These are phyloP conservation scores for Brassica cretica DNA, from an alignment of 345 rosid species.

Conservation along the genomic window DNA sequence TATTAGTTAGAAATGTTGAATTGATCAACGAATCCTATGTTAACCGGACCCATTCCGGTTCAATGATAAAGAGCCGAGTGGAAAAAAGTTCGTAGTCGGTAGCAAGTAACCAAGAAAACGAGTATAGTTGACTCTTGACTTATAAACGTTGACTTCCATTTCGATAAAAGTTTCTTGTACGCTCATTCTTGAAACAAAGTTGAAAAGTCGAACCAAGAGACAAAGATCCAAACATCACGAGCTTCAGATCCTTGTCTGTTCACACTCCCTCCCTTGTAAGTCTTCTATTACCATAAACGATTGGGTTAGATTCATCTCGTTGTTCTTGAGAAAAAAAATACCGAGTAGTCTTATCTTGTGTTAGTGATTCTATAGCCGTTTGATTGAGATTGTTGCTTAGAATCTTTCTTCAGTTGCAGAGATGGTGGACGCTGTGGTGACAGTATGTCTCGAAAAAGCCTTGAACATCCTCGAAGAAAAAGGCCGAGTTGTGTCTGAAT, in stretches of 20 bases:
- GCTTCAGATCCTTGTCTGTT: slow-evolving; percentile 18
- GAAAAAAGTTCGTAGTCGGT: slow-evolving; percentile 18
- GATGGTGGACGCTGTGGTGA: slow-evolving; percentile 43
- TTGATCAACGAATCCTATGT: neutral
- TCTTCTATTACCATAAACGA: slow-evolving; percentile 8
- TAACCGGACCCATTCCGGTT: neutral
- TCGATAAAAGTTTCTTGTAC: neutral
- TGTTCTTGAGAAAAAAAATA: neutral
- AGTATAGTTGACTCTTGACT: slow-evolving; percentile 32
- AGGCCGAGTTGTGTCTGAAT: slow-evolving; percentile 34
- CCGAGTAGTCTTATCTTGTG: neutral
- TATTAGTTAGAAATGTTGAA: slow-evolving; percentile 1
- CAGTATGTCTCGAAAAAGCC: slow-evolving; percentile 33
- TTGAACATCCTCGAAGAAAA: slow-evolving; percentile 35
- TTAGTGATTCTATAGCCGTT: neutral
- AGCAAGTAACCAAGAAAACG: slow-evolving; percentile 25
- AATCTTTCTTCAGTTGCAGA: slow-evolving; percentile 7
- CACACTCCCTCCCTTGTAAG: slow-evolving; percentile 28
- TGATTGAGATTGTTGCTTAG: neutral
- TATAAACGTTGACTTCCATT: slow-evolving; percentile 19
- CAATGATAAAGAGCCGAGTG: neutral
- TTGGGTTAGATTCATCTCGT: neutral
- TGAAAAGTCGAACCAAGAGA: neutral
- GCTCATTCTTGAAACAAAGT: slow-evolving; percentile 7
- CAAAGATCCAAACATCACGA: slow-evolving; percentile 4